Evolutionary conservation across 495 filamentous ascomycete genomes (phyloP), one percentile per base, ranked within the genome.

Genomic region (Penicillium fimorum): DNA sequence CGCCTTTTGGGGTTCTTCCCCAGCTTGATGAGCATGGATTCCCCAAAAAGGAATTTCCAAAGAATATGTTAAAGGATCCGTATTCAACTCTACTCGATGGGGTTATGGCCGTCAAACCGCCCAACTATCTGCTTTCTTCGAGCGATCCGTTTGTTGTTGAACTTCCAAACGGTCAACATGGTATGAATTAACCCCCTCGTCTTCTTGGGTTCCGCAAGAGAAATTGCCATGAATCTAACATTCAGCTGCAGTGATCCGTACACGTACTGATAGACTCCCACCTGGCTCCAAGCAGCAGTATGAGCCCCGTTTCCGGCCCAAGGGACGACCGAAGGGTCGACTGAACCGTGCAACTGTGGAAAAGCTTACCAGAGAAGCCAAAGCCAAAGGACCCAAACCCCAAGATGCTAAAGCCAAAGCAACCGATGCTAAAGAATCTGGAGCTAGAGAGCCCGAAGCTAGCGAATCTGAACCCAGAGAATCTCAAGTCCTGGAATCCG

Each of bases 1-100:
- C 73, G 10, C 65, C 70, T 15, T 62, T 73, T 22, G 67, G 78
- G 51, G 71, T 64, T 7, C 49, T 64, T 46, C 67, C 70, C 10
- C 59, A 78, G 13, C 58, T 82, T 13, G 82, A 87, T 59, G 64
- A 78, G 35, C 76, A 82, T 65, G 84, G 84, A 7, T 76, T 87
- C 32, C 74, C 79, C 2, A 32, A 60, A 11, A 60, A 70, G 20
- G 55, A 62, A 18, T 56, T 70, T 5, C 55, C 58, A 17, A 60
- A 61, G 15, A 63, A 75, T 35, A 17, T 79, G 13, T 43, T 76
- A 27, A 74, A 68, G 45, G 66, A 76, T 42, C 79, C 79, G 18
- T 67, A 76, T 50, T 72, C 75, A 10, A 79, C 72, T 47, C 67
- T 85, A 11, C 63, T 66, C 3, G 76, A 83, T 47, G 79, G 79